Base-by-base conservation (phyloP, 2,329 filamentous ascomycete species). In the Alternaria brassicicola region DNA sequence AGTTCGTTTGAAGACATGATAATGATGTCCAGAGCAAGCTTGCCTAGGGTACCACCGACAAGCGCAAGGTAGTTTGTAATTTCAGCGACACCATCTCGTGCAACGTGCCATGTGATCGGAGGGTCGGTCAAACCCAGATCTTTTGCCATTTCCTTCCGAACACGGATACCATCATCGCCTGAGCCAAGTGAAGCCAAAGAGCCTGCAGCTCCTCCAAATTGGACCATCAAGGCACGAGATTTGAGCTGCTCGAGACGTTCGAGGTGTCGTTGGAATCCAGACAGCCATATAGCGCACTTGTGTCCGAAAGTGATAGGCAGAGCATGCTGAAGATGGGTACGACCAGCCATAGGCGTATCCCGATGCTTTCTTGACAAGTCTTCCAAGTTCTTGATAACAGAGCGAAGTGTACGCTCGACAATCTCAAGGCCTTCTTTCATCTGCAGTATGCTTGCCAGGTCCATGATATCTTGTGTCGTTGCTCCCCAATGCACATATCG, bases 391-490 rank as follows among this genome's bases (percentile, higher is more conserved):
- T 67, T 66, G 30, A 81, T 78, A 3, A 85, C 74, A 1, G 78
- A 77, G 2, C 71, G 59, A 3, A 86, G 71, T 3, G 81, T 76
- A 4, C 73, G 66, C 57, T 83, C 78, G 4, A 86, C 78, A 15
- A 86, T 78, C 0, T 73, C 69, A 13, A 86, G 71, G 0, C 83
- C 84, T 12, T 78, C 63, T 39, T 83, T 81, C 69, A 85, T 84
- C 62, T 86, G 84, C 8, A 86, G 65, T 1, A 85, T 74, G 12
- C 79, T 81, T 0, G 84, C 84, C 0, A 81, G 74, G 61, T 86
- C 84, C 84, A 85, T 86, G 57, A 86, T 85, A 62, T 86, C 84
- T 61, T 86, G 84, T 0, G 84, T 86, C 0, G 84, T 86, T 2
- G 84, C 83, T 8, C 84, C 84, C 84, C 84, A 86, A 66, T 86